Evolutionary conservation across 2,329 filamentous ascomycete species (phyloP).

Genomic region (Alternaria longipes): DNA sequence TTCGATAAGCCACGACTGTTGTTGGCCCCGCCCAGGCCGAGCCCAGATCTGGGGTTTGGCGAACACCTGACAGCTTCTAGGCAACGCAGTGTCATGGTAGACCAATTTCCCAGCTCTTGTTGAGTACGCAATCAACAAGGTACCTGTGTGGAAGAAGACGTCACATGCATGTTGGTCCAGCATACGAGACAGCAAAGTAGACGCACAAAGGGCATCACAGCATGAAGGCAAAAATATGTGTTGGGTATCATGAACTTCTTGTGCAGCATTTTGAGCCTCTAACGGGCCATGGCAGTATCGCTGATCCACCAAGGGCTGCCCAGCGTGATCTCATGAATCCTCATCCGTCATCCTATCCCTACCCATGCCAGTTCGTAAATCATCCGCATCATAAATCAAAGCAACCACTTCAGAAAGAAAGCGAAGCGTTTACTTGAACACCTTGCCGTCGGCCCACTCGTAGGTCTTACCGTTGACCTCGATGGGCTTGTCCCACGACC

Average conservation of each 20-base stretch:
- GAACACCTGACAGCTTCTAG: slow-evolving; percentile 13
- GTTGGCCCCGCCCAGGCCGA: slow-evolving; percentile 18
- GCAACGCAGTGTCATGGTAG: slow-evolving; percentile 6
- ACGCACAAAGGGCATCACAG: slow-evolving; percentile 3
- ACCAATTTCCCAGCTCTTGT: background rate
- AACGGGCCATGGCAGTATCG: slow-evolving; percentile 35
- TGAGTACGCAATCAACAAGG: background rate
- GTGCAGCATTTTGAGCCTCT: slow-evolving; percentile 39
- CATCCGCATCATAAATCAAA: slow-evolving; percentile 46
- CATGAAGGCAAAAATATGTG: background rate
- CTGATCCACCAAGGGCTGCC: slow-evolving; percentile 38
- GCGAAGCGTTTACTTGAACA: slow-evolving; percentile 85
- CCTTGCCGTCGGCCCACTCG: slow-evolving; percentile 89
- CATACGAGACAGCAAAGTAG: background rate
- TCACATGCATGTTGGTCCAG: background rate
- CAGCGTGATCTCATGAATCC: slow-evolving; percentile 36
- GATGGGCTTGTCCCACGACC: slow-evolving; percentile 90
- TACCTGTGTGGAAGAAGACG: background rate
- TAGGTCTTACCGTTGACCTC: slow-evolving; percentile 86
- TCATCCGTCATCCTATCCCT: slow-evolving; percentile 39
- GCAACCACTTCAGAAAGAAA: slow-evolving; percentile 21
- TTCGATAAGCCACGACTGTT: slow-evolving; percentile 17
- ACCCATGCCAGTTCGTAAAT: slow-evolving; percentile 45
- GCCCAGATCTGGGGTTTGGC: slow-evolving; percentile 23
- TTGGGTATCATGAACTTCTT: slow-evolving; percentile 38